These are phyloP conservation scores for Misopates orontium DNA, from an alignment of 257 asterid genomes.

Conservation along the genomic window DNA sequence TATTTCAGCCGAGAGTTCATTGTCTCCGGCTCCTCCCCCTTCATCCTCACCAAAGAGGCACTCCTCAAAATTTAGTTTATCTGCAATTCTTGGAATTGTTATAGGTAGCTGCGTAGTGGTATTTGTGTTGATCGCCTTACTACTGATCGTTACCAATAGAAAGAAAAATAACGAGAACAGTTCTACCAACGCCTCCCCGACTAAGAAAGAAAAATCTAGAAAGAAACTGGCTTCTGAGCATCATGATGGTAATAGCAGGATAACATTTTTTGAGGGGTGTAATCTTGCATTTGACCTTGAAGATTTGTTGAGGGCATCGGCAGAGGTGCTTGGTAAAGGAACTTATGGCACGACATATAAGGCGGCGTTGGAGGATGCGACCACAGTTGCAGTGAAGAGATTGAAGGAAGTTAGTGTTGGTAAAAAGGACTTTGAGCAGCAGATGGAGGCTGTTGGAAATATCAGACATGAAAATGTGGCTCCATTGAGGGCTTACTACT, in stretches of 20 bases:
- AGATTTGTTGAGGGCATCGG: conserved; percentile 81
- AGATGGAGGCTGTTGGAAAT: conserved; percentile 66
- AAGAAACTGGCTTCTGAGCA: conserved; percentile 37
- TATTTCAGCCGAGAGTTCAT: conserved; percentile 17
- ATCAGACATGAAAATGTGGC: conserved; percentile 58
- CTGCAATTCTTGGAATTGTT: conserved; percentile 42
- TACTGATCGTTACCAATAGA: conserved; percentile 33
- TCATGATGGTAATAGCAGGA: conserved; percentile 41
- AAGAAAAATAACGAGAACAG: conserved; percentile 15
- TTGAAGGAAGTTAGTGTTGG: conserved; percentile 61
- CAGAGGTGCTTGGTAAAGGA: conserved; percentile 85
- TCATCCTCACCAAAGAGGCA: conserved; percentile 23
- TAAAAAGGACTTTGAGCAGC: conserved; percentile 67
- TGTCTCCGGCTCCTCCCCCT: conserved; percentile 35
- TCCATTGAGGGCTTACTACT: conserved; percentile 70
- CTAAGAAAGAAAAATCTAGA: conserved; percentile 34
- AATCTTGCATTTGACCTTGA: conserved; percentile 73
- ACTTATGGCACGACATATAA: conserved; percentile 66
- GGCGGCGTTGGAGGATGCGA: conserved; percentile 74
- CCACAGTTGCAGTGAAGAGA: conserved; percentile 63
- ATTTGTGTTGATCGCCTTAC: conserved; percentile 38
- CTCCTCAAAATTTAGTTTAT: conserved; percentile 33
- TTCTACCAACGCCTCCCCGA: neutral
- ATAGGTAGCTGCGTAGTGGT: conserved; percentile 45
- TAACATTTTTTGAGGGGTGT: conserved; percentile 59